Percentiles rank a stretch among this genome's conserved stretches.
Evolutionary conservation across 1,284 basidiomycete genomes (phyloP).

Genomic region (Peniophora sp.): DNA sequence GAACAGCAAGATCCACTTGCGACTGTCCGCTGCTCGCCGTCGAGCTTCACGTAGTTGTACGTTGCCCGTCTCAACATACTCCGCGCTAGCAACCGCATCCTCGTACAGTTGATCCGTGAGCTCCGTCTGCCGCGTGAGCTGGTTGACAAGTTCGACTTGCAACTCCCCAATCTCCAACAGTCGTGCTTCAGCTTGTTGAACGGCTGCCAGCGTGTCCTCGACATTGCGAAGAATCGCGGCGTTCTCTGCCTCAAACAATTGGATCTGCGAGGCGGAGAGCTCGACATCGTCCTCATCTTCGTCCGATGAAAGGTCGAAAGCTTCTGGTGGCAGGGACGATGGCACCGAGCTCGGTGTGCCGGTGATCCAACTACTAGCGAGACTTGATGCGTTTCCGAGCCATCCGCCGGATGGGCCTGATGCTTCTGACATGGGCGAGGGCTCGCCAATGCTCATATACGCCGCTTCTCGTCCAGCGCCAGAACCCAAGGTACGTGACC

Average conservation of each 20-base stretch:
- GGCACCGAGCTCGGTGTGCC: slow-evolving; percentile 15
- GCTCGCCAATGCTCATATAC: slow-evolving; percentile 24
- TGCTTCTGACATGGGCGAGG: slow-evolving; percentile 18
- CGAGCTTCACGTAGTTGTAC: slow-evolving; percentile 78
- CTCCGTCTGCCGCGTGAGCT: slow-evolving; percentile 84
- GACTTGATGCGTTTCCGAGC: slow-evolving; percentile 54
- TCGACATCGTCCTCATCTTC: slow-evolving; percentile 68
- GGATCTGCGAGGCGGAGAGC: slow-evolving; percentile 76
- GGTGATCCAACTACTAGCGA: slow-evolving; percentile 46
- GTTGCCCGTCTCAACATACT: slow-evolving; percentile 82
- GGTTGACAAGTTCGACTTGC: slow-evolving; percentile 82
- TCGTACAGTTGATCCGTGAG: slow-evolving; percentile 84
- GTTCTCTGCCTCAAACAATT: slow-evolving; percentile 88
- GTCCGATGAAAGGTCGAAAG: slow-evolving; percentile 32
- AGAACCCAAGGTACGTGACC: slow-evolving; percentile 72
- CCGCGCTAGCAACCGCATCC: slow-evolving; percentile 79
- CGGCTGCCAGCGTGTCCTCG: slow-evolving; percentile 76
- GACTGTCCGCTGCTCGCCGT: slow-evolving; percentile 72
- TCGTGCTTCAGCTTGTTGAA: slow-evolving; percentile 83
- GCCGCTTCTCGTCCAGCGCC: slow-evolving; percentile 52
- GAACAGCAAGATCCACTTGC: slow-evolving; percentile 80
- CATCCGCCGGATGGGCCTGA: slow-evolving; percentile 33
- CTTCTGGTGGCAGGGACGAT: slow-evolving; percentile 26
- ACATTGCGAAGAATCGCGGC: slow-evolving; percentile 75
- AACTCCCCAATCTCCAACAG: slow-evolving; percentile 85